Evolutionary conservation across 1,284 basidiomycete species (phyloP).

Genomic region (Ceratobasidium sp.): DNA sequence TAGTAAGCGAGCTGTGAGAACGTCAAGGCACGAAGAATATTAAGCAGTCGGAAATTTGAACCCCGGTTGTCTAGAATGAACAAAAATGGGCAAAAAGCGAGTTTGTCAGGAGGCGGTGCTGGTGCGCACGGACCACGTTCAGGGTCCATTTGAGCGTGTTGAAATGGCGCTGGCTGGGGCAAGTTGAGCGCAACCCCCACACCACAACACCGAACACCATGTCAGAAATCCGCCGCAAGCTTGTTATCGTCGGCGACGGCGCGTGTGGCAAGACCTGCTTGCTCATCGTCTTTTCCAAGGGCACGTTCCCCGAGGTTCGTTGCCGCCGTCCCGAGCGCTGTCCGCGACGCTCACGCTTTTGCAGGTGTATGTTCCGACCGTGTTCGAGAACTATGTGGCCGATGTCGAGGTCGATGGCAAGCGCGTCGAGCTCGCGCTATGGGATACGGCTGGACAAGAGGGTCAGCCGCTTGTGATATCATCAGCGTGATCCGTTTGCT

Average conservation of each 20-base stretch:
- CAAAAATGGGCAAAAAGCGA: too few relatives aligned
- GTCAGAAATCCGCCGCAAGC: conserved; percentile 76
- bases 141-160: conserved; percentile 36
- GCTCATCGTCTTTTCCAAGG: conserved; percentile 87
- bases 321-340: background rate
- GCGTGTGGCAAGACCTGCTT: conserved; percentile 88
- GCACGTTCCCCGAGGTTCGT: conserved; percentile 89
- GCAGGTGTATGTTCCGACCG: conserved; percentile 90
- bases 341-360: background rate
- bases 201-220: conserved; percentile 48
- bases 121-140: conserved; percentile 35
- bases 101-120: conserved; percentile 9
- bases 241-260: conserved; percentile 83
- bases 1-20: background rate
- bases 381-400: conserved; percentile 91
- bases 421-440: conserved; percentile 90
- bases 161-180: conserved; percentile 34
- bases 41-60: background rate
- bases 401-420: conserved; percentile 91
- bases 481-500: conserved; percentile 21
- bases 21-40: background rate
- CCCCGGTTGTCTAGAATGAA: background rate
- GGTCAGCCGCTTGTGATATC: conserved; percentile 49
- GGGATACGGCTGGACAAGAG: conserved; percentile 96
- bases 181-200: conserved; percentile 14